phyloP scores from a whole-genome alignment of 108 stramenopile species.

The Fragilariopsis cylindrus region DNA sequence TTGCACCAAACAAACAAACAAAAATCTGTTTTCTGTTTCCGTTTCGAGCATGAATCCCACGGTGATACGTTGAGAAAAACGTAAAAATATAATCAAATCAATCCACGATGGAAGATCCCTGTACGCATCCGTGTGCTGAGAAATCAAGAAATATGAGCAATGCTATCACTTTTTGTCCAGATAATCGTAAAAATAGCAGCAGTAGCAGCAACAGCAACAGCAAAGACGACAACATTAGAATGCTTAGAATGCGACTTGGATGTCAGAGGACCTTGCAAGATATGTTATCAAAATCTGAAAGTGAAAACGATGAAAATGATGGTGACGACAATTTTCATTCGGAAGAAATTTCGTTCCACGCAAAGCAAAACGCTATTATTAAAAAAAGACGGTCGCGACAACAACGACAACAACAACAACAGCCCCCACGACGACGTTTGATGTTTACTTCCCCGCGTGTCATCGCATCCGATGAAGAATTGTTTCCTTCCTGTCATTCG shows the following conservation, averaged over 20 bases:
- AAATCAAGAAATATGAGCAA: no score
- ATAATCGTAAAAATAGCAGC: no score
- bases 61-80: no score
- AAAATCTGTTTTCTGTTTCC: no score
- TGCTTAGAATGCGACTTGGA: slow-evolving; percentile 2
- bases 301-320: background rate
- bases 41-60: no score
- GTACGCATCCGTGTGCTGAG: no score
- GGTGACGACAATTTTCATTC: background rate
- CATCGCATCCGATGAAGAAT: slow-evolving; percentile 14
- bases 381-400: background rate
- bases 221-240: background rate
- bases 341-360: no score
- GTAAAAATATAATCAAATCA: no score
- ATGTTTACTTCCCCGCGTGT: slow-evolving; percentile 24
- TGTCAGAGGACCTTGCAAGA: slow-evolving; percentile 9
- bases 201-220: no score
- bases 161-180: no score
- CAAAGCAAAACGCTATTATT: background rate
- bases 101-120: no score
- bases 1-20: no score
- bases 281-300: background rate
- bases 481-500: slow-evolving; percentile 21
- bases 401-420: background rate
- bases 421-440: background rate